Base-by-base conservation (phyloP, 2,329 filamentous ascomycete species). In the Trichoderma afroharzianum region DNA sequence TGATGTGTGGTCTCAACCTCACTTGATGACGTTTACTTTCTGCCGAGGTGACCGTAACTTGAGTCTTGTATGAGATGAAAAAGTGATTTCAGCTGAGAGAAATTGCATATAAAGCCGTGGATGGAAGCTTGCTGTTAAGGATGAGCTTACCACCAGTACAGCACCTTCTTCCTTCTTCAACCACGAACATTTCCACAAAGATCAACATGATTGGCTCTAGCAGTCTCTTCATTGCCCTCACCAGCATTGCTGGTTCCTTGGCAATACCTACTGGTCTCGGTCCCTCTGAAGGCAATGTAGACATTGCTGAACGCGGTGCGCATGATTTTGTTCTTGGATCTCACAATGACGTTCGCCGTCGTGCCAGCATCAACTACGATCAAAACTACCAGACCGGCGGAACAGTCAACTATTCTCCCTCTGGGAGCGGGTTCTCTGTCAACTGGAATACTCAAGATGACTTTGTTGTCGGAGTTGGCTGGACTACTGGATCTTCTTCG, bases 381-480 rank as follows among this genome's bases (percentile, higher is more conserved):
- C 73, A 74, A 30, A 70, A 74, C 32, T 74, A 74, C 58, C 63
- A 64, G 30, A 74, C 73, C 1, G 73, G 73, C 9, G 73, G 73
- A n/a, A 68, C 43, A 15, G 73, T 74, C 53, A 73, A 58, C 62
- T 74, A 73, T 36, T 68, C 69, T 8, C 73, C 73, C 15, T 72
- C 71, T 1, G 30, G 57, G 8, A 71, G 58, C 59, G 71, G 73
- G 32, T 74, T 74, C 43, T 70, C 53, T 6, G 68, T 74, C 18
- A 72, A 72, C 43, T 74, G 73, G 69, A 68, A 73, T 36, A 74
- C 73, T 24, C 63, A 70, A 15, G 39, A 74, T 43, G 74, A 74
- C 26, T 74, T 74, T 28, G 74, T 74, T 21, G 74, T 74, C 12
- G 73, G 74, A 18, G 66, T 74, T 14, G 71, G 74, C 14, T 74